Conservation (phyloP, 2,329 filamentous ascomycete genomes). For the Acephala macrosclerotiorum region DNA sequence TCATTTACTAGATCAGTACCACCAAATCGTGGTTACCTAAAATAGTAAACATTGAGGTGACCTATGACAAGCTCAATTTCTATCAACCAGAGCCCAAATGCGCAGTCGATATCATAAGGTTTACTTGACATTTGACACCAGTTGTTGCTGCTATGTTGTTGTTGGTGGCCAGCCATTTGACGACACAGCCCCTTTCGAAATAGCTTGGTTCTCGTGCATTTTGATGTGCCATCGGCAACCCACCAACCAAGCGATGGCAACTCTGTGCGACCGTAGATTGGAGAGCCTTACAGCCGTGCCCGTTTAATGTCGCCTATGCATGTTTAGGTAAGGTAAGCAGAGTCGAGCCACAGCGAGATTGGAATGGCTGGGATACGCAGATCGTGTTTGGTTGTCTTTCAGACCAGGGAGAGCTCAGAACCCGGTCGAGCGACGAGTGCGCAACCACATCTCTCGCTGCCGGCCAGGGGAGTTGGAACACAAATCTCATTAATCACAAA, state of each 20-base stretch:
- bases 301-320: background rate
- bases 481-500: background rate
- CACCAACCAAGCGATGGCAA: background rate
- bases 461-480: background rate
- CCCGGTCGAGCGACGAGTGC: background rate
- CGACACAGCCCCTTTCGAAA: slow-evolving; percentile 22
- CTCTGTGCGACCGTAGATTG: slow-evolving; percentile 1
- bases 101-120: slow-evolving; percentile 9
- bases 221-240: background rate
- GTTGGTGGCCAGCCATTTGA: slow-evolving; percentile 7
- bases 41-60: slow-evolving; percentile 6
- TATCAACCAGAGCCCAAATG: background rate
- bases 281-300: slow-evolving; percentile 1
- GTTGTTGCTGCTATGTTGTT: background rate
- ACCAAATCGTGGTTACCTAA: background rate
- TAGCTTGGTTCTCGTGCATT: slow-evolving; percentile 6
- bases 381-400: background rate
- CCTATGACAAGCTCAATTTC: background rate
- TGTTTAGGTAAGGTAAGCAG: background rate
- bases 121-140: background rate
- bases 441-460: background rate
- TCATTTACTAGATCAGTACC: background rate
- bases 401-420: background rate
- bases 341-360: slow-evolving; percentile 3
- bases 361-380: background rate